These are phyloP conservation scores for Lachnellula occidentalis DNA, from an alignment of 2,329 filamentous ascomycete species.

Conservation along the genomic window DNA sequence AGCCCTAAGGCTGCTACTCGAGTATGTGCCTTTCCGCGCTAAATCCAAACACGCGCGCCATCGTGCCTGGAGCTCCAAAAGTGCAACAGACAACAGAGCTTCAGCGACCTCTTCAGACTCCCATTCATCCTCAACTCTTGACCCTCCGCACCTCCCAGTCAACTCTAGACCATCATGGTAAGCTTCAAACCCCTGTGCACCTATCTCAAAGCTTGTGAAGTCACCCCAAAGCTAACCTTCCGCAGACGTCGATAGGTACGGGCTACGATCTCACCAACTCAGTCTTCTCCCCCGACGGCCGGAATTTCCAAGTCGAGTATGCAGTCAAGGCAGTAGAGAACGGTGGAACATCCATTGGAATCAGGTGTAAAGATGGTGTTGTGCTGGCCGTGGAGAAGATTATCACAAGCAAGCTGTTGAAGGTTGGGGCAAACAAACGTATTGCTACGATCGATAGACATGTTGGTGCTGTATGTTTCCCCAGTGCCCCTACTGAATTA, in stretches of 20 bases:
- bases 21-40: conserved; percentile 2
- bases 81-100: conserved; percentile 22
- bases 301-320: conserved; percentile 99
- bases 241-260: conserved; percentile 96
- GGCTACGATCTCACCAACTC: conserved; percentile 99
- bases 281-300: conserved; percentile 97
- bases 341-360: conserved; percentile 91
- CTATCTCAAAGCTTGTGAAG: not conserved
- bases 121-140: conserved; percentile 9
- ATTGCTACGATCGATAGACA: conserved; percentile 94
- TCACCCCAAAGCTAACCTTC: conserved; percentile 18
- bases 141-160: conserved; percentile 5
- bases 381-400: conserved; percentile 97
- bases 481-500: not conserved
- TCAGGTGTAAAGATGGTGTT: conserved; percentile 94
- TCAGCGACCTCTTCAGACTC: conserved; percentile 11
- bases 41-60: conserved; percentile 26
- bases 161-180: conserved; percentile 28
- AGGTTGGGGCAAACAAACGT: conserved; percentile 91
- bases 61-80: conserved; percentile 27
- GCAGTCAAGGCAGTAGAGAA: conserved; percentile 98
- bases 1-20: not conserved
- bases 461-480: conserved; percentile 73
- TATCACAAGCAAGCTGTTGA: conserved; percentile 89
- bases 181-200: conserved; percentile 16